Evolutionary conservation across 257 asterid genomes (phyloP), one percentile per base, ranked within the genome.

Genomic region (Ophiorrhiza pumila): DNA sequence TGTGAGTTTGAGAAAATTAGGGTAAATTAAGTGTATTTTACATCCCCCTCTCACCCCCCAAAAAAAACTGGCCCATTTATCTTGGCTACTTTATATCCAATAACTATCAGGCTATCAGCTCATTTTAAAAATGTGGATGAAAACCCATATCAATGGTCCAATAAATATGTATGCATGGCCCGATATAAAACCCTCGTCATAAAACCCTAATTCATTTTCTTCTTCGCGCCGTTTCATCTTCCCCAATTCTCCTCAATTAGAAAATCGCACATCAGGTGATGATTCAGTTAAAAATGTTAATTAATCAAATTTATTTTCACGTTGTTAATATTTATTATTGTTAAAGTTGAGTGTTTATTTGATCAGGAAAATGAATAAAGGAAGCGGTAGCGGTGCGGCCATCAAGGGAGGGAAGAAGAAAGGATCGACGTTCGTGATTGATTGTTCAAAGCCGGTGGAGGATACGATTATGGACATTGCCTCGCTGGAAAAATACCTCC

Each of bases 391-490:
- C 22, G 82, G 68, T 7, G 83, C 78, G 11, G 83, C 66, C 59
- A 65, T 69, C 69, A 84, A 84, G 78, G 85, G 83, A 31, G 88
- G 84, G 68, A 84, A 84, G 85, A 84, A 81, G 84, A 84, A 84
- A 62, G 80, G 80, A 20, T 74, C 77, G 37, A 81, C 84, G 10
- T 84, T 84, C 74, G 84, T 81, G 53, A 84, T 84, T 37, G 88
- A 84, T 71, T 84, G 88, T 41, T 45, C 79, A 23, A 84, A 84
- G 82, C 88, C 88, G 11, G 88, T 84, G 45, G 88, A 84, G 64
- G 86, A 84, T 68, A 84, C 68, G 79, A 84, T 84, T 73, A 84
- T 84, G 88, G 88, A 84, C 15, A 84, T 84, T 23, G 75, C 86
- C 43, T 84, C 88, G 0, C 65, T 84, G 73, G 88, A 84, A 73